These are phyloP conservation scores for Fraxinus floribunda DNA, from an alignment of 305 asterid species.

Conservation along the genomic window DNA sequence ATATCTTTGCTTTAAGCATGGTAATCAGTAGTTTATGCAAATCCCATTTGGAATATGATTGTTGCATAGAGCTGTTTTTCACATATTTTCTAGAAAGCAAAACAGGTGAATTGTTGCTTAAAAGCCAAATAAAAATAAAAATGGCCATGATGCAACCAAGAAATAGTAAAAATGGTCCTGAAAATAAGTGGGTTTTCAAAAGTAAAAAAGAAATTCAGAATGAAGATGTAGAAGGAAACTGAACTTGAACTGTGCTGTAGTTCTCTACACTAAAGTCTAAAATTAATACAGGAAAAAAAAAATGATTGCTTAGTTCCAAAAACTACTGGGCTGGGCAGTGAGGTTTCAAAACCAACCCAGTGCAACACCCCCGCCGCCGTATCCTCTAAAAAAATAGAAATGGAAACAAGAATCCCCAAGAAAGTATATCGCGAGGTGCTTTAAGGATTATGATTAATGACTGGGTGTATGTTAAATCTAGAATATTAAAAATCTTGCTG, in stretches of 20 bases:
- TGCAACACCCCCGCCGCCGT: background rate
- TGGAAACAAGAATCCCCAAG: background rate
- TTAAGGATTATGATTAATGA: background rate
- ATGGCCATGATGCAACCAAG: background rate
- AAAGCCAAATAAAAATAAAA: background rate
- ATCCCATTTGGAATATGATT: background rate
- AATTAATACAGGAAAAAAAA: slow-evolving; percentile 2
- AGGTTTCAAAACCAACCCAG: background rate
- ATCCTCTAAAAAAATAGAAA: background rate
- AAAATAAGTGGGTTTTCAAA: background rate
- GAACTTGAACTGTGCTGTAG: slow-evolving; percentile 21
- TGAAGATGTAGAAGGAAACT: slow-evolving; percentile 12
- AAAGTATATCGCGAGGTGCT: background rate
- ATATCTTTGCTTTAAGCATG: background rate
- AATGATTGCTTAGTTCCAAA: background rate
- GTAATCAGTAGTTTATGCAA: background rate
- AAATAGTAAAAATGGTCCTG: background rate
- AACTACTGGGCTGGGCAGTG: background rate
- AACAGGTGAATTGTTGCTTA: background rate
- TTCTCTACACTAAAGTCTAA: slow-evolving; percentile 13
- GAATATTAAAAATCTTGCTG: background rate
- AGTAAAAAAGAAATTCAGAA: background rate
- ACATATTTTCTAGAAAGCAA: background rate
- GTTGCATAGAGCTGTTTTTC: background rate
- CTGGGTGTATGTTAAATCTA: background rate